Evolutionary conservation across 2,329 filamentous ascomycete genomes (phyloP).

Genomic region (Fusarium aywerte): DNA sequence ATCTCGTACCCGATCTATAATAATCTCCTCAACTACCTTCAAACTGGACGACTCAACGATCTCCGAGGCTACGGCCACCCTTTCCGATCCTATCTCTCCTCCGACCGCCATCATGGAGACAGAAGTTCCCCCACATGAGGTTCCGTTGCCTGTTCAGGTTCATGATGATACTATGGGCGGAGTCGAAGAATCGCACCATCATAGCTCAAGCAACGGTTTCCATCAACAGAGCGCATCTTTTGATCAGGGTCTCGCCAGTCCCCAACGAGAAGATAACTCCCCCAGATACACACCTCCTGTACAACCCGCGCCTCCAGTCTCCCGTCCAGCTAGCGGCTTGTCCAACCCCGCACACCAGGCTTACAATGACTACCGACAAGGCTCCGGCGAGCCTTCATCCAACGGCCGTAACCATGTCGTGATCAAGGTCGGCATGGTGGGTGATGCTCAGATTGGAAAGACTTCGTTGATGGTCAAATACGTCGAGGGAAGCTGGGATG

Average conservation of each 20-base stretch:
- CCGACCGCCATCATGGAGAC: constrained; percentile 58
- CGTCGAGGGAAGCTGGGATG: constrained; percentile 98
- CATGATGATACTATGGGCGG: constrained; percentile 63
- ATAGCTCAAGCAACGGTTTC: constrained; percentile 52
- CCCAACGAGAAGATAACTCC: constrained; percentile 54
- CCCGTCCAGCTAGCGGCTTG: constrained; percentile 66
- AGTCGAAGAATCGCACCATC: constrained; percentile 60
- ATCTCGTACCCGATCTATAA: constrained; percentile 16
- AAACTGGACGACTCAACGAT: constrained; percentile 59
- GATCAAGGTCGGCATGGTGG: constrained; percentile 99
- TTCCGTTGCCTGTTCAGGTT: constrained; percentile 18
- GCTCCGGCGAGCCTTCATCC: constrained; percentile 49
- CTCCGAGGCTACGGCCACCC: constrained; percentile 38
- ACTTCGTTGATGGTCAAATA: constrained; percentile 99
- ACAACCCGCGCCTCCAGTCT: constrained; percentile 58
- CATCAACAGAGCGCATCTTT: constrained; percentile 61
- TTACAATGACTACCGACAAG: constrained; percentile 59
- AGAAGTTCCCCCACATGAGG: constrained; percentile 47
- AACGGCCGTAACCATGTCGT: constrained; percentile 80
- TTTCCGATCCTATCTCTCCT: constrained; percentile 28
- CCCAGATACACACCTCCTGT: constrained; percentile 60
- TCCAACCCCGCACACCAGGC: constrained; percentile 57
- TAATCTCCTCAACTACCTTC: constrained; percentile 36
- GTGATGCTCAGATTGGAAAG: constrained; percentile 98
- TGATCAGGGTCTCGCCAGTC: constrained; percentile 58